phyloP scores from a whole-genome alignment of 2,329 filamentous ascomycete genomes.

The Alternaria viburni region DNA sequence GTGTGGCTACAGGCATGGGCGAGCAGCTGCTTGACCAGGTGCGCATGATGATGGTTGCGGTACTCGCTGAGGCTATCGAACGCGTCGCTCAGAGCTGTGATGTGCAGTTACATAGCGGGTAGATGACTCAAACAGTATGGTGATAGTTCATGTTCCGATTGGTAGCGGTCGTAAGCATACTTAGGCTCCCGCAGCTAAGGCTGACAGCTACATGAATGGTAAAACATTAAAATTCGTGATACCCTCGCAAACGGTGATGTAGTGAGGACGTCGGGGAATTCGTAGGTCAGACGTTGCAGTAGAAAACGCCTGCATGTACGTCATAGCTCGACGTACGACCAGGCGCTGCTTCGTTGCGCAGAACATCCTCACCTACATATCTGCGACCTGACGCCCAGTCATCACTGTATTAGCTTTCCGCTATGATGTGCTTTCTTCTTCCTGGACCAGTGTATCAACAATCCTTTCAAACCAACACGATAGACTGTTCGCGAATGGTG shows the following conservation, averaged over 20 bases:
- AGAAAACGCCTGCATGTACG: neutral
- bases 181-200: neutral
- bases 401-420: neutral
- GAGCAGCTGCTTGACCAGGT: neutral
- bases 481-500: neutral
- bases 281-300: neutral
- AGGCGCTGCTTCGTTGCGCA: neutral
- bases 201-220: neutral
- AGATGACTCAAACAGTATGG: neutral
- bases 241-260: neutral
- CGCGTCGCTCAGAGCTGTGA: neutral
- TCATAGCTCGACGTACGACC: neutral
- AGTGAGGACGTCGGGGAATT: neutral
- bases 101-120: neutral
- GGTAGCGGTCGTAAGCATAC: neutral
- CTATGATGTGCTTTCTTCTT: neutral
- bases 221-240: neutral
- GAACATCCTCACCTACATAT: neutral
- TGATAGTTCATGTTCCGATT: neutral
- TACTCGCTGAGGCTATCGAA: neutral
- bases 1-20: slow-evolving; percentile 47
- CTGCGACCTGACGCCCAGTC: neutral
- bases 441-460: neutral
- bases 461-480: neutral
- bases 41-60: neutral